A percentile compares a stretch with the other conserved stretches of the same genome.
These are phyloP conservation scores for Salix brachista DNA, from an alignment of 345 rosid genomes.

Conservation along the genomic window DNA sequence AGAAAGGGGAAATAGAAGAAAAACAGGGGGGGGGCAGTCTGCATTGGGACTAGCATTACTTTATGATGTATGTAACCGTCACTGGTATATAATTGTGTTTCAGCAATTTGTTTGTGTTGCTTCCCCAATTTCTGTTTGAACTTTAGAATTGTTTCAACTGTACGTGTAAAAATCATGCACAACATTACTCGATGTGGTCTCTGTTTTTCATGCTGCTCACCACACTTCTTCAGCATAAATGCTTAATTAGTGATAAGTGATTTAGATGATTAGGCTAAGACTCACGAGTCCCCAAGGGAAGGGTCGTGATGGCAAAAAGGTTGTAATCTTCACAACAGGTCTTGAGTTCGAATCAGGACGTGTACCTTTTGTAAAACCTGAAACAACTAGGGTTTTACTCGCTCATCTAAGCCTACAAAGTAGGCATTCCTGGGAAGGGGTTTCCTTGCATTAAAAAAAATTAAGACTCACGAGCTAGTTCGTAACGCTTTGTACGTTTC, in stretches of 20 bases:
- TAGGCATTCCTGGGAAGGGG: rapidly evolving
- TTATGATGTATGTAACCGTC: constrained; percentile 28
- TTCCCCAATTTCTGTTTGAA: not conserved
- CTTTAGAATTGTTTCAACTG: not conserved
- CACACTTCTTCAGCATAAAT: not conserved
- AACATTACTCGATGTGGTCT: not conserved
- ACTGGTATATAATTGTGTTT: constrained; percentile 11
- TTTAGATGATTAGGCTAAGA: not conserved
- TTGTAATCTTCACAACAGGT: too few relatives aligned
- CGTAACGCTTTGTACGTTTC: not conserved
- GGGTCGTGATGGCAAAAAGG: too few relatives aligned
- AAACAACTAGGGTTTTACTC: rapidly evolving
- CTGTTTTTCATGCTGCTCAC: not conserved
- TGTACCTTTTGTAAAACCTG: too few relatives aligned
- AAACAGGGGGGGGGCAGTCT: constrained; percentile 16
- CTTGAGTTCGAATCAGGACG: rapidly evolving
- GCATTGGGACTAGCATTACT: constrained; percentile 42
- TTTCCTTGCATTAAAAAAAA: too few relatives aligned
- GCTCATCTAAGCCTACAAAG: too few relatives aligned
- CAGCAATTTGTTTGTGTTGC: not conserved
- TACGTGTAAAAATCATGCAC: not conserved
- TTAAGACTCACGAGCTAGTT: not conserved
- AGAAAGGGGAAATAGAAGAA: not conserved
- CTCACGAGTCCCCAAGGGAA: too few relatives aligned
- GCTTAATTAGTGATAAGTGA: not conserved